Evolutionary conservation across 352 stramenopile species (phyloP).

Genomic region (Albugo laibachii): DNA sequence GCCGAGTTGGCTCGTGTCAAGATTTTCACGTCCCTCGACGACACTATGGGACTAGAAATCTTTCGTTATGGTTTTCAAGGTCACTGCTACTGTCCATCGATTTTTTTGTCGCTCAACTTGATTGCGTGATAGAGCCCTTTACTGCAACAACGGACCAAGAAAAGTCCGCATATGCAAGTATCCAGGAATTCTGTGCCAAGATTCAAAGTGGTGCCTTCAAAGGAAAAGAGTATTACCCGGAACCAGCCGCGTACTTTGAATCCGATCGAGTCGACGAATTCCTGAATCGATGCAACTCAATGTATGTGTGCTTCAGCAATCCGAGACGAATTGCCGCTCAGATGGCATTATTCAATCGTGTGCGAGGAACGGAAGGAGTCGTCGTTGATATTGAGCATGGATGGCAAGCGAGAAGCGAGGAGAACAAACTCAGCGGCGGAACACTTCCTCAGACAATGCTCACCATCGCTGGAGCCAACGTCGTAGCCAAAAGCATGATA

Average conservation of each 20-base stretch:
- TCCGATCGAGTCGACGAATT: constrained; percentile 39
- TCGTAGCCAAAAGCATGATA: constrained; percentile 65
- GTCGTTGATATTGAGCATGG: constrained; percentile 59
- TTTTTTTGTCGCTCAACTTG: not conserved
- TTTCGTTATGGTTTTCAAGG: constrained; percentile 64
- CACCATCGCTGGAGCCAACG: constrained; percentile 62
- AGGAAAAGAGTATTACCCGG: constrained; percentile 26
- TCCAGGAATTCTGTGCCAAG: constrained; percentile 50
- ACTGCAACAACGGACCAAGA: constrained; percentile 32
- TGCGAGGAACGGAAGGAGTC: constrained; percentile 56
- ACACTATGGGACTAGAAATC: constrained; percentile 68
- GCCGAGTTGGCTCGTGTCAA: constrained; percentile 66
- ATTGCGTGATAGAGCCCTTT: constrained; percentile 21
- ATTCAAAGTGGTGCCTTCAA: constrained; percentile 58
- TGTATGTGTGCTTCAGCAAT: constrained; percentile 71
- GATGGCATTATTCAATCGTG: constrained; percentile 40
- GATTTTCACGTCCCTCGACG: constrained; percentile 77
- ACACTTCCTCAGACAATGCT: constrained; percentile 58
- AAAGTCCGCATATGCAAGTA: constrained; percentile 22
- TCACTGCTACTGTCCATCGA: not conserved
- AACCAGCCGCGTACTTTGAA: constrained; percentile 30
- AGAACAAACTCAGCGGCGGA: constrained; percentile 59
- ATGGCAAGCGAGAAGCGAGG: constrained; percentile 56
- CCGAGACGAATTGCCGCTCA: constrained; percentile 46
- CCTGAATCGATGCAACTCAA: constrained; percentile 49